phyloP scores from a whole-genome alignment of 2,329 filamentous ascomycete genomes.

The Penicillium sp. region DNA sequence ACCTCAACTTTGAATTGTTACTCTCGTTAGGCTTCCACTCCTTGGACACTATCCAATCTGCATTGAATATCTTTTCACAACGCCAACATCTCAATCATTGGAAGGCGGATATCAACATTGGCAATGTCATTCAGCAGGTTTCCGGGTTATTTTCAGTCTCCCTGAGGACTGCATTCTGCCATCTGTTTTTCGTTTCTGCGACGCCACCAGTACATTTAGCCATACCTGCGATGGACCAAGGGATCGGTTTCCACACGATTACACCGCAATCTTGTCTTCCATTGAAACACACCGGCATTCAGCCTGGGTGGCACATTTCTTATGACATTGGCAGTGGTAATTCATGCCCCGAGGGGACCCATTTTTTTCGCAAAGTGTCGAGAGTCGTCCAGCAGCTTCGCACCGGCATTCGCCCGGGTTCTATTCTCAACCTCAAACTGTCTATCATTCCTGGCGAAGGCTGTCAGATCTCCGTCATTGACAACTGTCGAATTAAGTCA shows the following conservation, averaged over 20 bases:
- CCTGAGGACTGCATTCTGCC: conserved; percentile 27
- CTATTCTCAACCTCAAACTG: conserved; percentile 24
- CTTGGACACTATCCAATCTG: conserved; percentile 15
- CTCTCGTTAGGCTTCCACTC: conserved; percentile 26
- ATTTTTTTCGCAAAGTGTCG: conserved; percentile 22
- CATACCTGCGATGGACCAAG: conserved; percentile 20
- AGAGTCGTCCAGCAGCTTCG: conserved; percentile 27
- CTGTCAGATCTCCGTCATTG: conserved; percentile 23
- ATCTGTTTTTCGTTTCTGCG: conserved; percentile 33
- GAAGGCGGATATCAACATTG: conserved; percentile 8
- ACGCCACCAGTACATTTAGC: conserved; percentile 16
- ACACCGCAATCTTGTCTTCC: conserved; percentile 25
- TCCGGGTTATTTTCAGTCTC: conserved; percentile 22
- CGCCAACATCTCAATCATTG: conserved; percentile 11
- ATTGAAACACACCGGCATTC: conserved; percentile 10
- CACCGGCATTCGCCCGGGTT: conserved; percentile 27
- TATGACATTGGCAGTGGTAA: conserved; percentile 18
- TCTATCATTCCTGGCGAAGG: conserved; percentile 19
- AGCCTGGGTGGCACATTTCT: conserved; percentile 30
- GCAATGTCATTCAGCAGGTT: conserved; percentile 23
- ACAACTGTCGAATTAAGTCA: conserved; percentile 14
- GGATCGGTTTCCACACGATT: conserved; percentile 33
- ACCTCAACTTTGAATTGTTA: conserved; percentile 22
- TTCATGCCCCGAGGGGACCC: conserved; percentile 4
- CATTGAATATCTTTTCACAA: conserved; percentile 20